Evolutionary conservation across 305 asterid genomes (phyloP).

Genomic region (Solanum hybrid): DNA sequence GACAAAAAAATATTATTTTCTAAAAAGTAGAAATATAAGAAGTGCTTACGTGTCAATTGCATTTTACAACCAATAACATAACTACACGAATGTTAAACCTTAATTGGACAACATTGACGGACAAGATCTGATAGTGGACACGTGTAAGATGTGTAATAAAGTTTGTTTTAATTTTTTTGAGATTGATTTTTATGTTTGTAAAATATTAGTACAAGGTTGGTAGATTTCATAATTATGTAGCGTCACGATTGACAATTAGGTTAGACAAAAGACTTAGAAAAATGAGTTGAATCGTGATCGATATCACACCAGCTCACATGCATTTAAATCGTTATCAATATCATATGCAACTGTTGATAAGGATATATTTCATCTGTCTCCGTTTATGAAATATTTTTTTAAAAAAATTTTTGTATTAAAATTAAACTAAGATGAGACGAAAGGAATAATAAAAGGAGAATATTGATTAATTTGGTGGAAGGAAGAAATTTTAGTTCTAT

Average conservation of each 20-base stretch:
- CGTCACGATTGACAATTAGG: not conserved
- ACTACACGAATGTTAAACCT: not conserved
- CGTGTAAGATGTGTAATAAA: not conserved
- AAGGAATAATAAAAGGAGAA: not conserved
- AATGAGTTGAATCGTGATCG: too few species aligned
- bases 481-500: too few species aligned
- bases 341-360: not conserved
- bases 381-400: too few species aligned
- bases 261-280: not conserved
- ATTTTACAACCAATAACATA: not conserved
- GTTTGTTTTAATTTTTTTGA: not conserved
- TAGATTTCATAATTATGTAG: not conserved
- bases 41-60: not conserved
- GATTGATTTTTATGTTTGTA: not conserved
- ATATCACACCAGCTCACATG: not conserved
- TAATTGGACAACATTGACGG: not conserved
- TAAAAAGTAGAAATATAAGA: not conserved
- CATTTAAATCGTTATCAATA: not conserved
- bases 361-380: fast-evolving
- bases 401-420: too few species aligned
- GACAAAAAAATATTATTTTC: too few species aligned
- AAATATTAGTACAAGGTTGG: not conserved
- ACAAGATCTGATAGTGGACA: not conserved
- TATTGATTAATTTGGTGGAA: not conserved
- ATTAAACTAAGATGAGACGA: too few species aligned